Evolutionary conservation across 139 green algal species (phyloP).

Genomic region (Chlorella sp.): DNA sequence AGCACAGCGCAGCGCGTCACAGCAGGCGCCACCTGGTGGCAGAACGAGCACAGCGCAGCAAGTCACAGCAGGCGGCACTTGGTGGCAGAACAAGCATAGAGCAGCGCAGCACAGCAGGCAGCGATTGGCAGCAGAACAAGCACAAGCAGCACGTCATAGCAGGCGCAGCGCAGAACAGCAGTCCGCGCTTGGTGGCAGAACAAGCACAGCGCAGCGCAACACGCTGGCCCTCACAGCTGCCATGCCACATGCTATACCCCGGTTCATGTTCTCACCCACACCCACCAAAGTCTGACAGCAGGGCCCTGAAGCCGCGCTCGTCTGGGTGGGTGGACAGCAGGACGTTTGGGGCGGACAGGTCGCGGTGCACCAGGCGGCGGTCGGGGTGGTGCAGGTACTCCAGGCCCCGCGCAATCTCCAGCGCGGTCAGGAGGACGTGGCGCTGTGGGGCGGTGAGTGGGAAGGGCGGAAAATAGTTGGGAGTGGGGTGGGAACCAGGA

Average conservation of each 20-base stretch:
- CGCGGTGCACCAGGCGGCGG: conserved; percentile 36
- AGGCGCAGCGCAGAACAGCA: too few relatives aligned
- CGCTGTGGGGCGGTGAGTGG: neutral
- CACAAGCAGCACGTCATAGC: too few relatives aligned
- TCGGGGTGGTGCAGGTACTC: conserved; percentile 29
- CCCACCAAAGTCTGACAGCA: conserved; percentile 44
- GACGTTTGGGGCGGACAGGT: conserved; percentile 41
- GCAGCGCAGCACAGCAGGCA: too few relatives aligned
- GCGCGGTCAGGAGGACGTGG: conserved; percentile 15
- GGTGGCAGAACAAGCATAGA: too few relatives aligned
- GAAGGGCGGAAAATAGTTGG: neutral
- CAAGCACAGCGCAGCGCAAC: too few relatives aligned
- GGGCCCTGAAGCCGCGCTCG: conserved; percentile 36
- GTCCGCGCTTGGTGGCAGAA: too few relatives aligned
- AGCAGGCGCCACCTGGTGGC: neutral
- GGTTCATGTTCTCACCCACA: too few relatives aligned
- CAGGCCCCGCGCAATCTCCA: conserved; percentile 37
- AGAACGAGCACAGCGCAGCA: neutral
- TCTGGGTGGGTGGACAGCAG: conserved; percentile 18
- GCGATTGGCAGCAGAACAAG: too few relatives aligned
- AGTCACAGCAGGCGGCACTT: too few relatives aligned
- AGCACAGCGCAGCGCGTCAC: neutral
- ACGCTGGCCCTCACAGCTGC: too few relatives aligned
- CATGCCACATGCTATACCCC: too few relatives aligned
- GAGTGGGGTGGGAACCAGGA: neutral